Conservation (phyloP, 352 stramenopile species). For the Pythium diclinum region DNA sequence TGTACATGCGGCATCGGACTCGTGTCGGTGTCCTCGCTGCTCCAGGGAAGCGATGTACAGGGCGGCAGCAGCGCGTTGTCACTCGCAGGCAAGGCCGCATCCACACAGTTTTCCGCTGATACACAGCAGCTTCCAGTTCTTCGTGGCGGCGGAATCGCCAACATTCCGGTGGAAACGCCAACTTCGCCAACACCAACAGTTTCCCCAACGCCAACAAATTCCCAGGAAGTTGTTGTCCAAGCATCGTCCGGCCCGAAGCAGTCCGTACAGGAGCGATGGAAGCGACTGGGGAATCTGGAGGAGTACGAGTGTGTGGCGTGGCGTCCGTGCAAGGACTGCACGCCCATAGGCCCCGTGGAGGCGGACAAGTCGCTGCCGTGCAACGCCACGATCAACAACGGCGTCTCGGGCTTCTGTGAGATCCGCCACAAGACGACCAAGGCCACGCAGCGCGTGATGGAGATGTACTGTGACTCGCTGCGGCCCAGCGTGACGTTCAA, state of each 20-base stretch:
- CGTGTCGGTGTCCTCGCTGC: conserved; percentile 50
- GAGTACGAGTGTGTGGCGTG: conserved; percentile 50
- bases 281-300: conserved; percentile 25
- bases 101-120: conserved; percentile 17
- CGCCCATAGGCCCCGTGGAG: conserved; percentile 33
- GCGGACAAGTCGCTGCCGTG: conserved; percentile 33
- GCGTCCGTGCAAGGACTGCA: conserved; percentile 40
- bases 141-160: conserved; percentile 1
- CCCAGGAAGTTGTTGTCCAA: neutral
- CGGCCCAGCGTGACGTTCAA: conserved; percentile 23
- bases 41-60: conserved; percentile 33
- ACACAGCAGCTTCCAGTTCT: neutral
- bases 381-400: conserved; percentile 27
- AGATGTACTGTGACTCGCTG: conserved; percentile 61
- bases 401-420: conserved; percentile 25
- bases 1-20: conserved; percentile 50
- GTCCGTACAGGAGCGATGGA: conserved; percentile 19
- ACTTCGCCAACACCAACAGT: conserved; percentile 7
- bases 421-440: conserved; percentile 23
- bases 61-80: neutral
- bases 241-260: neutral
- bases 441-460: conserved; percentile 36
- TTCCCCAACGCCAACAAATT: conserved; percentile 7
- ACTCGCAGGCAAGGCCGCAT: neutral
- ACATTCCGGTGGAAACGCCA: conserved; percentile 1